These are phyloP conservation scores for Peronospora belbahrii DNA, from an alignment of 352 stramenopile species.

Conservation along the genomic window DNA sequence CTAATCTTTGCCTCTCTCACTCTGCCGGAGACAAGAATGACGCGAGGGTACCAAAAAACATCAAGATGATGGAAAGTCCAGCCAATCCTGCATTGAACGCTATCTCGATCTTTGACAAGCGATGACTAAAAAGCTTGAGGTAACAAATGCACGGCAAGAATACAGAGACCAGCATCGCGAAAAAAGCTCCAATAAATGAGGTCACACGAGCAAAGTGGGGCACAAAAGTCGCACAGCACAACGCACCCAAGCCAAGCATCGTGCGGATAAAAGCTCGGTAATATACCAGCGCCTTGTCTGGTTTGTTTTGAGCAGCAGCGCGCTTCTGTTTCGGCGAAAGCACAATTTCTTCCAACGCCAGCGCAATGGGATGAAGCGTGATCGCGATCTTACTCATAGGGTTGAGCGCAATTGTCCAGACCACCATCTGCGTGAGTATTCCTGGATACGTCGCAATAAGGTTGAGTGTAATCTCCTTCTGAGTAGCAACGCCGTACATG, in stretches of 20 bases:
- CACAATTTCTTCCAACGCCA: conserved; percentile 68
- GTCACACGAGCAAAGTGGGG: conserved; percentile 80
- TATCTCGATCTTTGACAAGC: conserved; percentile 41
- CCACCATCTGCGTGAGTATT: conserved; percentile 49
- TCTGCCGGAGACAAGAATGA: conserved; percentile 71
- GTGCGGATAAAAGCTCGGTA: conserved; percentile 64
- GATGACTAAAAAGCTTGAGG: conserved; percentile 69
- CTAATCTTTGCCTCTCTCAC: conserved; percentile 14
- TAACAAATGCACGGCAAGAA: conserved; percentile 82
- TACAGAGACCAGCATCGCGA: conserved; percentile 77
- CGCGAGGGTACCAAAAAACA: conserved; percentile 64
- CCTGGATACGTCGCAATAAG: conserved; percentile 62
- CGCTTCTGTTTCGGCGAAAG: conserved; percentile 38
- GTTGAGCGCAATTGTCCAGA: conserved; percentile 82
- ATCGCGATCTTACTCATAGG: conserved; percentile 86
- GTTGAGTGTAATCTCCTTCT: conserved; percentile 84
- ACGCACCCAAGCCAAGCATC: conserved; percentile 37
- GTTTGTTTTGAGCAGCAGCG: conserved; percentile 18
- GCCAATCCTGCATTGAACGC: conserved; percentile 47
- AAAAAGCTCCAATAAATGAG: conserved; percentile 81
- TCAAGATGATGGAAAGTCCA: conserved; percentile 56
- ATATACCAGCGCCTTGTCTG: conserved; percentile 29
- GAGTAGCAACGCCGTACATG: conserved; percentile 72
- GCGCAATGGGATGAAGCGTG: conserved; percentile 69
- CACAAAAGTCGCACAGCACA: conserved; percentile 67